Base-by-base conservation (phyloP, 2,329 filamentous ascomycete species). In the Ceratocystis papillata region DNA sequence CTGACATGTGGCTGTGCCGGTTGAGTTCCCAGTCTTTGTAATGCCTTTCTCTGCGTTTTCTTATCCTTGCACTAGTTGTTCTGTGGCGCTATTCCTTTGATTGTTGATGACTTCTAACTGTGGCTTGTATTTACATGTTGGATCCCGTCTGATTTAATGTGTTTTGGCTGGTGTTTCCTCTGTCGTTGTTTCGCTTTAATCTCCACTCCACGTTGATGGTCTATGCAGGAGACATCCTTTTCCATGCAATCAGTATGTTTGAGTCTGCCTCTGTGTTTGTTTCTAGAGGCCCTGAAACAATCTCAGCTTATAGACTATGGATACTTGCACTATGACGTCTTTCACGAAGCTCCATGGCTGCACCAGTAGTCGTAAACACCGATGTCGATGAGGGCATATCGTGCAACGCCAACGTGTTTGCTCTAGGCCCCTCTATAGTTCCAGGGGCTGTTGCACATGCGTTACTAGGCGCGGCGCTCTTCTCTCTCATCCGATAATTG, bases 371-470 rank as follows among this genome's bases (percentile, higher is more conserved):
- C 7, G 80, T 77, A 69, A 87, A 87, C 0, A 87, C 84, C 0
- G 83, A 87, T 1, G 81, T 85, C 4, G 84, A 86, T 1, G 83
- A 86, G 0, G 80, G 79, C 69, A 82, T 70, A 30, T 79, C 74
- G 68, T 81, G 77, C 48, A 83, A 69, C n/a, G 75, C 70, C 25
- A 82, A 33, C 1, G 63, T 69, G 28, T 68, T 30, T 8, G n/a
- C n/a, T 33, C 50, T 12, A 2, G 20, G 28, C 3, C 5, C 28
- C 3, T 8, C 41, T 30, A 7, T 20, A 33, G 22, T 25, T 3
- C 62, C 60, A 15, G 25, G 25, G 6, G 20, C 7, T 30, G 53
- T 28, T 15, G 8, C 50, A 28, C 20, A 15, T 15, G 22, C 12
- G 53, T 57, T 68, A 2, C 61, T 55, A 59, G 45, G 22, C 60